Percentiles rank a stretch among this genome's conserved stretches.
phyloP scores from a whole-genome alignment of 805 yeast species.

The Torulaspora microellipsoides region DNA sequence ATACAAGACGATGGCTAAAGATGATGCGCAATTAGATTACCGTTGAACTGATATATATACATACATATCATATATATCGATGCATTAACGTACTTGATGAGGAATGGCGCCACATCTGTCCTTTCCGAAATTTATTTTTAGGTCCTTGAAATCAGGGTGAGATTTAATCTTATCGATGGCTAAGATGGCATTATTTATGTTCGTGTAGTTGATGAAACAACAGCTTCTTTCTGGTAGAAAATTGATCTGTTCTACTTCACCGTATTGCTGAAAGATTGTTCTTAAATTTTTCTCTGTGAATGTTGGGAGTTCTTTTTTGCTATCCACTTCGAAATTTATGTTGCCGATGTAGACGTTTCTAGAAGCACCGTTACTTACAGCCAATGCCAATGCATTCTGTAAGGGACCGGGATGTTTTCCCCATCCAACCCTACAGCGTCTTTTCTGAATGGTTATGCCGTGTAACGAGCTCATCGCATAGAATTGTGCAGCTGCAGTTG shows the following conservation, averaged over 20 bases:
- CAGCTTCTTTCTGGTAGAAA: slow-evolving; percentile 78
- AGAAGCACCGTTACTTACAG: slow-evolving; percentile 90
- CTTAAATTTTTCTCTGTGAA: slow-evolving; percentile 60
- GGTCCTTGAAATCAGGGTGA: slow-evolving; percentile 58
- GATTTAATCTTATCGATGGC: slow-evolving; percentile 90
- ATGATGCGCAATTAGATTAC: neutral
- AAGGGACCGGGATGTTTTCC: slow-evolving; percentile 95
- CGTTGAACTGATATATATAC: neutral
- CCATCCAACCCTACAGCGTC: slow-evolving; percentile 93
- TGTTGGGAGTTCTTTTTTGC: slow-evolving; percentile 24
- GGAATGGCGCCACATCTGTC: slow-evolving; percentile 96
- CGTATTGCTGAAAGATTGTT: slow-evolving; percentile 71
- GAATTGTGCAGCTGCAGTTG: slow-evolving; percentile 96
- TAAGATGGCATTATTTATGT: slow-evolving; percentile 83
- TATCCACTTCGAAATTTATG: slow-evolving; percentile 39
- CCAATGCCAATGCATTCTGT: slow-evolving; percentile 78
- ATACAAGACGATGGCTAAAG: no score
- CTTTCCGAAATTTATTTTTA: slow-evolving; percentile 88
- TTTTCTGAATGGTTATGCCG: slow-evolving; percentile 79
- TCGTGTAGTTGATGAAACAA: slow-evolving; percentile 87
- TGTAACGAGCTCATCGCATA: slow-evolving; percentile 90
- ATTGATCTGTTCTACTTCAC: slow-evolving; percentile 93
- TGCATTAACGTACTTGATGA: slow-evolving; percentile 44
- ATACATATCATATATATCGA: slow-evolving; percentile 1
- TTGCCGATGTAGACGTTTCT: slow-evolving; percentile 88